Evolutionary conservation across 148 eudicot genomes (phyloP).

Genomic region (Rhododendron molle): DNA sequence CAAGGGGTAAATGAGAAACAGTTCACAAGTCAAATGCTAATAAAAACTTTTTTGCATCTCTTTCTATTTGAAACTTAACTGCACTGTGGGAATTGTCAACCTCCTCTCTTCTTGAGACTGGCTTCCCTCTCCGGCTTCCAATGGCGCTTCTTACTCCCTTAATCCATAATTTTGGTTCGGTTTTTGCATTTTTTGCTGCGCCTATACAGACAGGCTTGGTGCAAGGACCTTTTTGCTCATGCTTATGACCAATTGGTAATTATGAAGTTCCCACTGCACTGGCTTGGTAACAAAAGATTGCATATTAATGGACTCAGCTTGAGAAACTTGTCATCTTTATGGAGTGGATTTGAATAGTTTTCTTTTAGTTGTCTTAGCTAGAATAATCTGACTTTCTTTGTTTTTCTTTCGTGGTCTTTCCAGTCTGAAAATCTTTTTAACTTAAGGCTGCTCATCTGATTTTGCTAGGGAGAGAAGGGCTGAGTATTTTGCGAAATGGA

Average conservation of each 20-base stretch:
- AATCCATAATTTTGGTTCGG: background rate
- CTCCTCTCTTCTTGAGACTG: background rate
- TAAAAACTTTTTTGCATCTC: background rate
- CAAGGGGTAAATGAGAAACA: background rate
- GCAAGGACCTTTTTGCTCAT: background rate
- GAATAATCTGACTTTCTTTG: background rate
- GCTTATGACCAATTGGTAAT: background rate
- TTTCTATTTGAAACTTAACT: background rate
- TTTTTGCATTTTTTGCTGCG: background rate
- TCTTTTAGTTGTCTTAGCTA: background rate
- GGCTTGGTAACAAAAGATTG: background rate
- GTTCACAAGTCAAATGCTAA: background rate
- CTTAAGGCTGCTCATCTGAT: slow-evolving; percentile 1
- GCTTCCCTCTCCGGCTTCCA: background rate
- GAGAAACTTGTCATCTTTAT: background rate
- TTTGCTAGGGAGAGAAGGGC: slow-evolving; percentile 69
- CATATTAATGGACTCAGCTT: background rate
- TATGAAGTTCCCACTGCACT: background rate
- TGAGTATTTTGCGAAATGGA: slow-evolving; percentile 79
- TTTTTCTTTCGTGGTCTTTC: background rate
- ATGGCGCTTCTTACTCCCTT: background rate
- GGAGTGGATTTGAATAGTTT: background rate
- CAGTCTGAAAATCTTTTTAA: background rate
- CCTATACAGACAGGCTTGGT: background rate
- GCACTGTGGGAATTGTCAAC: background rate